phyloP scores from a whole-genome alignment of 208 protist species.

The Endotrypanum monterogeii region DNA sequence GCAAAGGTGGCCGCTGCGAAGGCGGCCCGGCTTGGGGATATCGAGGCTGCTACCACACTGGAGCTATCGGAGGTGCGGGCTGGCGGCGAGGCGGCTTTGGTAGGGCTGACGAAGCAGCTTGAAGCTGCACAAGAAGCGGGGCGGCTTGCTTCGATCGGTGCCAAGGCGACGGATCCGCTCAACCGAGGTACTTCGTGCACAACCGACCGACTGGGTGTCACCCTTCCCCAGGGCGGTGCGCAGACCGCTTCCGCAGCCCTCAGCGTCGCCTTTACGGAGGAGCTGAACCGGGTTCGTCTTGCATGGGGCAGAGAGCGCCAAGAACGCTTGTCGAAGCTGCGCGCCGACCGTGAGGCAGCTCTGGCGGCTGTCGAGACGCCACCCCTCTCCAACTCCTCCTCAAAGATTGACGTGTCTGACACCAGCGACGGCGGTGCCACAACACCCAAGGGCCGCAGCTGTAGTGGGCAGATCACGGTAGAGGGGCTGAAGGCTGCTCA shows the following conservation, averaged over 20 bases:
- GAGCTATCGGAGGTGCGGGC: constrained; percentile 26
- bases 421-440: background rate
- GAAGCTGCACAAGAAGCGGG: constrained; percentile 4
- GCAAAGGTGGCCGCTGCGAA: constrained; percentile 15
- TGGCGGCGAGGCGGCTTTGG: constrained; percentile 17
- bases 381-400: background rate
- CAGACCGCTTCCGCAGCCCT: constrained; percentile 7
- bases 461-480: background rate
- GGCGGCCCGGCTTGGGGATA: constrained; percentile 14
- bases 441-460: background rate
- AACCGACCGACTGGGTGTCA: constrained; percentile 14
- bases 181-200: constrained; percentile 7
- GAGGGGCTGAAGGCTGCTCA: constrained; percentile 39
- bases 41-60: constrained; percentile 17
- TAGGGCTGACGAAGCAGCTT: constrained; percentile 14
- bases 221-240: constrained; percentile 11
- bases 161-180: background rate
- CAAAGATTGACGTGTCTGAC: constrained; percentile 4
- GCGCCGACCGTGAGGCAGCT: constrained; percentile 27
- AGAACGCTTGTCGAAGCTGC: constrained; percentile 33
- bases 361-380: constrained; percentile 10
- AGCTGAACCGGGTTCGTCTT: constrained; percentile 34
- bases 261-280: constrained; percentile 28
- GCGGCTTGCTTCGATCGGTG: background rate
- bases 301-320: constrained; percentile 34